phyloP scores from a whole-genome alignment of 441 rosid species.

The Croton laevigatus region DNA sequence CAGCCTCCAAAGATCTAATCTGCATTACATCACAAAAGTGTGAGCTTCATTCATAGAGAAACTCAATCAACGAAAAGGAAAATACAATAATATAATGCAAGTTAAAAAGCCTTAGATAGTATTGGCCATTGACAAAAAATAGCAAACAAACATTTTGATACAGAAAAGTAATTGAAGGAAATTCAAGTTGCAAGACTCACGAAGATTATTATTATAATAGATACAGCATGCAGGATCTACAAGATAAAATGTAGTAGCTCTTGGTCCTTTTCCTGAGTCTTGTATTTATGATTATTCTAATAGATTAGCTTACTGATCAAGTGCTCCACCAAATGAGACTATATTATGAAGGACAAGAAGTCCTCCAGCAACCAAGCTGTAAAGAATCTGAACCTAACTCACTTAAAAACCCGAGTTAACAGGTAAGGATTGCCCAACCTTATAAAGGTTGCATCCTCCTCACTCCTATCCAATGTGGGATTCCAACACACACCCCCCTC shows the following conservation, averaged over 20 bases:
- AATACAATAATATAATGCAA: neutral
- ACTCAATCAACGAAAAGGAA: neutral
- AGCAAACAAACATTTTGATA: neutral
- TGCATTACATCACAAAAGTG: slow-evolving; percentile 29
- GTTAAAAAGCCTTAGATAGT: neutral
- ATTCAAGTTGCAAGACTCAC: neutral
- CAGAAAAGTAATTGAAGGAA: neutral
- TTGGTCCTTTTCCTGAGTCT: too few species aligned
- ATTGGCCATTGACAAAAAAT: neutral
- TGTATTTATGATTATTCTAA: too few species aligned
- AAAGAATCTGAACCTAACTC: too few species aligned
- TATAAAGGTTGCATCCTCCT: too few species aligned
- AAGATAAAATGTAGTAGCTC: neutral
- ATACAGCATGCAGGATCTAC: neutral
- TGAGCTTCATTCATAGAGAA: neutral
- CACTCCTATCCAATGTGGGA: too few species aligned
- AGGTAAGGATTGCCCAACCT: too few species aligned
- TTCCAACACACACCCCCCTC: too few species aligned
- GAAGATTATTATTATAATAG: neutral
- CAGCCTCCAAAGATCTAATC: slow-evolving; percentile 92
- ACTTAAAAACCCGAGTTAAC: too few species aligned
- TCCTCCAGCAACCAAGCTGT: too few species aligned
- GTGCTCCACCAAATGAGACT: too few species aligned
- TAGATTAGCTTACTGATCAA: too few species aligned
- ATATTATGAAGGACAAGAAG: too few species aligned